phyloP scores from a whole-genome alignment of 192 early-diverging fungal species.

The Backusella australiensis region DNA sequence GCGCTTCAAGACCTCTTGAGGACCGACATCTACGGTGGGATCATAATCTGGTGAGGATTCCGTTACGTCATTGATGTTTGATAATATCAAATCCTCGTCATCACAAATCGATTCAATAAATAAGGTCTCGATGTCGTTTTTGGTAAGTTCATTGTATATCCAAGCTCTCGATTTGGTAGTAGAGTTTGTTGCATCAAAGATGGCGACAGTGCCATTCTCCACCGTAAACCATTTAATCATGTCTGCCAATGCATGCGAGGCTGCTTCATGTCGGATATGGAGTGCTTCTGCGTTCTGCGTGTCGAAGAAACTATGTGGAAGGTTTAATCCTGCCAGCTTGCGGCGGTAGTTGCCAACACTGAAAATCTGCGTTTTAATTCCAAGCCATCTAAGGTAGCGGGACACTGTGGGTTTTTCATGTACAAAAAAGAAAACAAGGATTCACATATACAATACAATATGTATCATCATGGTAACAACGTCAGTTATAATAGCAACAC shows the following conservation, averaged over 20 bases:
- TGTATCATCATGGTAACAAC: neutral
- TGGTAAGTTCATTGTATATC: slow-evolving; percentile 68
- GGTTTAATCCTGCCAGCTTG: slow-evolving; percentile 74
- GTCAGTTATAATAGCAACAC: neutral
- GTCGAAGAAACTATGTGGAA: slow-evolving; percentile 88
- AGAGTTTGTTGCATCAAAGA: slow-evolving; percentile 97
- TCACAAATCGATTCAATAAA: slow-evolving; percentile 95
- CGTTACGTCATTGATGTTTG: slow-evolving; percentile 94
- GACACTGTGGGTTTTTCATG: slow-evolving; percentile 51
- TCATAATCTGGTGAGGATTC: slow-evolving; percentile 91
- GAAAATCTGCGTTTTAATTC: slow-evolving; percentile 90
- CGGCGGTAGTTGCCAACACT: slow-evolving; percentile 98
- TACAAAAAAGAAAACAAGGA: neutral
- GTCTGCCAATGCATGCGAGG: slow-evolving; percentile 81
- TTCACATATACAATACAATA: neutral
- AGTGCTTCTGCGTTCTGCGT: slow-evolving; percentile 71
- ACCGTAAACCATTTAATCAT: slow-evolving; percentile 90
- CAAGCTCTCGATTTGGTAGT: slow-evolving; percentile 73
- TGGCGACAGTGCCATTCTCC: slow-evolving; percentile 79
- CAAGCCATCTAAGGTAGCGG: slow-evolving; percentile 94
- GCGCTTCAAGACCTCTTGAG: slow-evolving; percentile 61
- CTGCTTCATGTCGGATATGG: slow-evolving; percentile 75
- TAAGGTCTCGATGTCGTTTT: slow-evolving; percentile 81
- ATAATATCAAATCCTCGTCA: slow-evolving; percentile 75
- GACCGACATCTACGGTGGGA: slow-evolving; percentile 62